Evolutionary conservation across 768 basidiomycete genomes (phyloP).

Genomic region (Xanthoconium purpureum): DNA sequence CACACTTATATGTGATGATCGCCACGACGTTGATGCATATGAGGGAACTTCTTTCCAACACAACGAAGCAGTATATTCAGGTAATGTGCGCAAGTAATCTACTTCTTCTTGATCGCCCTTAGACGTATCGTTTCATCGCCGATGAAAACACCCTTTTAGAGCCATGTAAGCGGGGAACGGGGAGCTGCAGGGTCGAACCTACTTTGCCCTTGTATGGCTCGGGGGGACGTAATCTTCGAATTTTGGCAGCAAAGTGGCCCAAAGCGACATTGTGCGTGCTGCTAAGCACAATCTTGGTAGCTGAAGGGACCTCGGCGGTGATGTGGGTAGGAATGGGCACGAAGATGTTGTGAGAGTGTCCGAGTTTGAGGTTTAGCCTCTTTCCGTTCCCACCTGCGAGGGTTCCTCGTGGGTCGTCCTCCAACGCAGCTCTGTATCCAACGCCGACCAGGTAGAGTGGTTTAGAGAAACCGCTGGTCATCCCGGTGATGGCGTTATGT

Average conservation of each 20-base stretch:
- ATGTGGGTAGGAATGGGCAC: constrained; percentile 82
- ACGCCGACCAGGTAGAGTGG: constrained; percentile 91
- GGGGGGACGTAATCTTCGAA: constrained; percentile 81
- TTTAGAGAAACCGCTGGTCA: constrained; percentile 82
- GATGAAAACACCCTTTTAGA: constrained; percentile 80
- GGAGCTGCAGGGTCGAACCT: constrained; percentile 26
- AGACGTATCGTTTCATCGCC: constrained; percentile 91
- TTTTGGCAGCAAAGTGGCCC: constrained; percentile 84
- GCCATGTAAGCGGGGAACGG: constrained; percentile 1
- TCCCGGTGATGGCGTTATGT: constrained; percentile 84
- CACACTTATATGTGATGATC: neutral
- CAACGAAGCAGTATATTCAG: constrained; percentile 2
- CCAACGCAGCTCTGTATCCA: constrained; percentile 85
- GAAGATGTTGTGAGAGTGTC: constrained; percentile 84
- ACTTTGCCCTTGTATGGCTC: constrained; percentile 99
- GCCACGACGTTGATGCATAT: neutral
- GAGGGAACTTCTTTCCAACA: neutral
- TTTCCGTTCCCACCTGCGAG: constrained; percentile 56
- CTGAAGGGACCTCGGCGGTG: constrained; percentile 70
- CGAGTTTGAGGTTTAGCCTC: constrained; percentile 86
- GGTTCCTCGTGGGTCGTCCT: constrained; percentile 70
- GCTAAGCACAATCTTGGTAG: constrained; percentile 79
- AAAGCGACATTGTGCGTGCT: constrained; percentile 88
- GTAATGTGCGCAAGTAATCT: constrained; percentile 33
- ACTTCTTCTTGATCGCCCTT: constrained; percentile 95